These are phyloP conservation scores for Prosopis cineraria DNA, from an alignment of 306 rosid genomes.

Conservation along the genomic window DNA sequence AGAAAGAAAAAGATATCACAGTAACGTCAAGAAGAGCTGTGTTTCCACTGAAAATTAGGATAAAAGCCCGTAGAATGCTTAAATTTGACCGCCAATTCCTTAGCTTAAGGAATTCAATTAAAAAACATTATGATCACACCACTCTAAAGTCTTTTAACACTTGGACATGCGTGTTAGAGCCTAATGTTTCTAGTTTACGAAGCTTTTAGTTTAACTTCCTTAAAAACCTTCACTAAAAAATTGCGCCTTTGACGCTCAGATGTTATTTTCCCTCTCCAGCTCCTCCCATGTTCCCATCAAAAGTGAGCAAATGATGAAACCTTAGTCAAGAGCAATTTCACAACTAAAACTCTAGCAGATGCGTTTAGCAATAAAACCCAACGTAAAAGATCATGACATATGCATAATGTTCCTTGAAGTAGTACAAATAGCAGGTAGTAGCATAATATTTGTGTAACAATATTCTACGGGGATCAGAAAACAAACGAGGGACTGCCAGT, in stretches of 20 bases:
- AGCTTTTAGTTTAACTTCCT: not conserved
- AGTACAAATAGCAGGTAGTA: not conserved
- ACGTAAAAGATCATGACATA: not conserved
- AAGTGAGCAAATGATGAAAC: not conserved
- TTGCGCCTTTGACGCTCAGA: not conserved
- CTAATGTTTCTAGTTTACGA: not conserved
- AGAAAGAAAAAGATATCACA: slow-evolving; percentile 25
- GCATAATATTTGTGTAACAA: not conserved
- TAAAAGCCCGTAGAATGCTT: no score
- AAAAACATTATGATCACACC: not conserved
- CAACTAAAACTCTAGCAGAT: not conserved
- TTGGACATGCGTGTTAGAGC: not conserved
- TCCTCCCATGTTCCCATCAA: not conserved
- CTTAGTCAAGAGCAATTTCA: not conserved
- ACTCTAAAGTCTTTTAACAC: not conserved
- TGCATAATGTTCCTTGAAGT: not conserved
- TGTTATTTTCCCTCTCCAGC: not conserved
- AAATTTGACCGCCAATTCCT: not conserved
- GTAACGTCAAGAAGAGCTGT: slow-evolving; percentile 12
- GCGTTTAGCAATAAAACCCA: not conserved
- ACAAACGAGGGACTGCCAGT: not conserved
- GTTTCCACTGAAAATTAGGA: slow-evolving; percentile 9
- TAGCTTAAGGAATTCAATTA: not conserved
- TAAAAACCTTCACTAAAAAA: not conserved
- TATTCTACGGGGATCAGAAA: not conserved